Evolutionary conservation across 805 yeast genomes (phyloP).

Genomic region (Sugiyamaella qingdaonensis): DNA sequence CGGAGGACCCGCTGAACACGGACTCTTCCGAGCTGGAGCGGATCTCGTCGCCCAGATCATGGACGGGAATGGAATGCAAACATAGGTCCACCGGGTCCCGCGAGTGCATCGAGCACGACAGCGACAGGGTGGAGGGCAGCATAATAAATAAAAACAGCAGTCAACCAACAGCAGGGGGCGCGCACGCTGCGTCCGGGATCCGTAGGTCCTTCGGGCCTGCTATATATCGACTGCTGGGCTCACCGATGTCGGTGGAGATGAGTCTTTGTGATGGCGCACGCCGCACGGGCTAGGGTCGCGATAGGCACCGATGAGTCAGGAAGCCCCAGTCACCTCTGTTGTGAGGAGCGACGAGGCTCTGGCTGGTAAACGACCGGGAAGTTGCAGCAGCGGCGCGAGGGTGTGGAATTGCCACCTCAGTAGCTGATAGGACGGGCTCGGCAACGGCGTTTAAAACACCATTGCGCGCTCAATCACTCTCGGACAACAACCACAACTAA

Average conservation of each 20-base stretch:
- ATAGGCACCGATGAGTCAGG: constrained; percentile 1
- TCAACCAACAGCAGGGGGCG: neutral
- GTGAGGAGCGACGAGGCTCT: neutral
- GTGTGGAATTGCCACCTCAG: neutral
- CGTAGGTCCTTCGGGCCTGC: neutral
- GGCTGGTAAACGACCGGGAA: neutral
- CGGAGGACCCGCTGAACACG: neutral
- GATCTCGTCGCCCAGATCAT: neutral
- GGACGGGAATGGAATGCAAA: constrained; percentile 1
- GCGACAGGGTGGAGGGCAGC: neutral
- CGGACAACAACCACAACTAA: too few species aligned
- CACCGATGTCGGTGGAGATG: constrained; percentile 2
- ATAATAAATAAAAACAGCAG: neutral
- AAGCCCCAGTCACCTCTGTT: neutral
- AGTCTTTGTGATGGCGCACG: constrained; percentile 1
- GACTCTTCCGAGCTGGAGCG: neutral
- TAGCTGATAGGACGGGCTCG: neutral
- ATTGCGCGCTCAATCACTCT: neutral
- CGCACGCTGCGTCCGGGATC: neutral
- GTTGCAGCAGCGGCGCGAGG: neutral
- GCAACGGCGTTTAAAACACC: constrained; percentile 1
- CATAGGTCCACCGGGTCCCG: neutral
- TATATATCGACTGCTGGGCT: neutral
- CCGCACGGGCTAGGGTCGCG: neutral
- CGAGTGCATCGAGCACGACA: neutral